Evolutionary conservation across 78 protist genomes (phyloP).

Genomic region (Dictyostelium citrinum): DNA sequence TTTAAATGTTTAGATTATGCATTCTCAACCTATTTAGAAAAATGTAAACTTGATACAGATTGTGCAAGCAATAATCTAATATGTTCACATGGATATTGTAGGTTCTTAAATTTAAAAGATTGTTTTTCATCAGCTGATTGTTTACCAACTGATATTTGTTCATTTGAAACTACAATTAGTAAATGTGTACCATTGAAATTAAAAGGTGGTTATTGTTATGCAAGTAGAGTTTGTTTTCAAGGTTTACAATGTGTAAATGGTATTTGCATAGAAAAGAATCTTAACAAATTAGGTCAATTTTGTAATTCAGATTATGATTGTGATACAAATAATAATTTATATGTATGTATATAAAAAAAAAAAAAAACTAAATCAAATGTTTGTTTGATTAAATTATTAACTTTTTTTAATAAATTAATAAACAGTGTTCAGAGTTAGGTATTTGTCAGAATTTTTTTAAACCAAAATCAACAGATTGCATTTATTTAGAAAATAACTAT

Average conservation of each 20-base stretch:
- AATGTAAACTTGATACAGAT: background rate
- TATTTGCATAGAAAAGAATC: background rate
- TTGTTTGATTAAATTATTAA: too few species aligned
- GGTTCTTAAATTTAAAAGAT: too few species aligned
- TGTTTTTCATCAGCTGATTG: background rate
- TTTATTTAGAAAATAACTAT: too few species aligned
- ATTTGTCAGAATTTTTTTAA: background rate
- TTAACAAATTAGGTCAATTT: background rate
- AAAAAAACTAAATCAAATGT: too few species aligned
- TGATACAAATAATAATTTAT: background rate
- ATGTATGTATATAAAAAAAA: background rate
- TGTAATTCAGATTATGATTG: background rate
- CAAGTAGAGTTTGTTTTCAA: background rate
- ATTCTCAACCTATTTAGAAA: background rate
- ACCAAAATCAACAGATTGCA: background rate
- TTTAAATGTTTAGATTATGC: background rate
- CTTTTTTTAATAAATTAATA: too few species aligned
- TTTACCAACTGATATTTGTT: background rate
- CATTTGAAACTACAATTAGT: background rate
- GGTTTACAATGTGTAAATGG: background rate
- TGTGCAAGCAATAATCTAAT: background rate
- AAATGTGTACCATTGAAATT: background rate
- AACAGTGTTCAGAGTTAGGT: background rate
- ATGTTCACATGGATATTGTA: background rate
- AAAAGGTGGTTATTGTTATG: background rate